Conservation (phyloP, 192 early-diverging fungal species). For the Endogone sp. region DNA sequence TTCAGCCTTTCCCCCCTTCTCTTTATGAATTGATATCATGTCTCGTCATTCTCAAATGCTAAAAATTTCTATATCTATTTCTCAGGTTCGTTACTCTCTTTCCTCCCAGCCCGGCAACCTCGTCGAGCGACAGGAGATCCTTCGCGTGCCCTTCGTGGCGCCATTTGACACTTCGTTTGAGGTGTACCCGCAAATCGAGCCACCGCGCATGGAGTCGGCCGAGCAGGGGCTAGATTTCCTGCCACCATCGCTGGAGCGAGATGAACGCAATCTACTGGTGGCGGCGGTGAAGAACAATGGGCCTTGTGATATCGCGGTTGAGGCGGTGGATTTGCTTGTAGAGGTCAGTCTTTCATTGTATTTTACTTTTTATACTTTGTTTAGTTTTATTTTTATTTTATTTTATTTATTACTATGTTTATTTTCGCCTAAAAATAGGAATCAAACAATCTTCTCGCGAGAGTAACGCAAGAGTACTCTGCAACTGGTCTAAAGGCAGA, state of each 20-base stretch:
- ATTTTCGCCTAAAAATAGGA: neutral
- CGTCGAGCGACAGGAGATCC: slow-evolving; percentile 40
- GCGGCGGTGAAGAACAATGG: slow-evolving; percentile 31
- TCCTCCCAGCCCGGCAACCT: slow-evolving; percentile 21
- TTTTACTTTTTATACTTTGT: neutral
- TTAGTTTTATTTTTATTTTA: neutral
- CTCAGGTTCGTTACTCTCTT: slow-evolving; percentile 35
- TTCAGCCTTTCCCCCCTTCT: neutral
- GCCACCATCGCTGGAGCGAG: slow-evolving; percentile 14
- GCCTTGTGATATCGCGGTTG: slow-evolving; percentile 47
- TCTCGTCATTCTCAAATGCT: no score
- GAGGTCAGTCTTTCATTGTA: neutral
- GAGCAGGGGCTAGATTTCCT: neutral
- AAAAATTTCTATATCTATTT: no score
- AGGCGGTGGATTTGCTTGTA: slow-evolving; percentile 31
- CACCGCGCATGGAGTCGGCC: slow-evolving; percentile 5
- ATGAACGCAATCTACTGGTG: slow-evolving; percentile 29
- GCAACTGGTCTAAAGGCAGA: neutral
- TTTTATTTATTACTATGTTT: neutral
- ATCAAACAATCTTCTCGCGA: neutral
- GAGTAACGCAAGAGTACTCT: neutral
- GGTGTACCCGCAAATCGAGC: slow-evolving; percentile 24
- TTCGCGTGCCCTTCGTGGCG: slow-evolving; percentile 47
- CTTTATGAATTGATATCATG: neutral
- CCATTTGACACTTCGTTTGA: slow-evolving; percentile 52